Evolutionary conservation across 208 protist genomes (phyloP), one percentile per base, ranked within the genome.

Genomic region (Acanthamoeba sp.): DNA sequence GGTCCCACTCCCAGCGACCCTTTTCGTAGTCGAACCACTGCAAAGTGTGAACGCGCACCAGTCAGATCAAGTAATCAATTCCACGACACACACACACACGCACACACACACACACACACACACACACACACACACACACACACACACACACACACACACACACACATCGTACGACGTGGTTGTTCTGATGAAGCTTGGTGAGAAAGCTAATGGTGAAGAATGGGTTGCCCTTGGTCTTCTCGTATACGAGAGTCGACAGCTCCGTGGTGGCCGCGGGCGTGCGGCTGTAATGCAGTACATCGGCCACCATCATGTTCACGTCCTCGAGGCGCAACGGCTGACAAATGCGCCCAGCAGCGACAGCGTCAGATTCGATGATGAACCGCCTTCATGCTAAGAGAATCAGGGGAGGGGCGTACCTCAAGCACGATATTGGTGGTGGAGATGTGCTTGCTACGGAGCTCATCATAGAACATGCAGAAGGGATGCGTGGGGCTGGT

Each of bases 121-220:
- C n/a, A n/a, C n/a, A n/a, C n/a, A n/a, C n/a, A n/a, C n/a, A n/a
- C n/a, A n/a, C n/a, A n/a, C n/a, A n/a, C n/a, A n/a, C n/a, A n/a
- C n/a, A n/a, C n/a, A n/a, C n/a, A n/a, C n/a, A n/a, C n/a, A n/a
- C n/a, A n/a, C n/a, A n/a, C n/a, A n/a, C n/a, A n/a, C n/a, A n/a
- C n/a, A n/a, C 12, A n/a, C 22, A 24, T 4, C 34, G 27, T 88
- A 88, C 78, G 52, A 89, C 42, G 29, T 32, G 34, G 2, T 24
- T 7, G 22, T 0, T 27, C 50, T 64, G 82, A 34, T 90, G 9
- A 3, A 90, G 82, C 34, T 90, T 90, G 55, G 82, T 64, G 18
- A 90, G 82, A 18, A 90, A 90, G 38, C 48, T 90, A 34, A 90
- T 90, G 20, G 48, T 90, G 34, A 90, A 90, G 82, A 66, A 90